Percentiles rank a stretch among this genome's conserved stretches.
Conservation (phyloP, 1,284 basidiomycete species). For the Cryptococcus sp. region DNA sequence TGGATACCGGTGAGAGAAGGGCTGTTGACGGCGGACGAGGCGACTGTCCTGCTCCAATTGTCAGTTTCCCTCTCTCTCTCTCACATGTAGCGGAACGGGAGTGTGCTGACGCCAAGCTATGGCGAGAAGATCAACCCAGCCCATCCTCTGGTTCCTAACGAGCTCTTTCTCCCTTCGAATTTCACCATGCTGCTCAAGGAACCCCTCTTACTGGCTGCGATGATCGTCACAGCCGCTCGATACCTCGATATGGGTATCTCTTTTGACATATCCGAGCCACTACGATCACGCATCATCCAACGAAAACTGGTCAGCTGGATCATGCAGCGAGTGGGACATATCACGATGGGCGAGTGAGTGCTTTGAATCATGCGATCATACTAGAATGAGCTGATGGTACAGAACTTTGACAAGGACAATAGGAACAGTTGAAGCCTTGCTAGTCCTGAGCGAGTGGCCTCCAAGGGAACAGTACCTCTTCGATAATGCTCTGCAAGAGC, state of each 20-base stretch:
- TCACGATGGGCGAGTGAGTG: conserved; percentile 19
- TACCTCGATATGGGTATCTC: conserved; percentile 15
- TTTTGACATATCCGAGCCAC: conserved; percentile 11
- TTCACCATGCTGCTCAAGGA: conserved; percentile 11
- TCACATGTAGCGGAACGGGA: not conserved
- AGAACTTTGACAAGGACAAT: conserved; percentile 15
- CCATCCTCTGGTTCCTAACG: conserved; percentile 11
- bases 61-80: not conserved
- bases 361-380: not conserved
- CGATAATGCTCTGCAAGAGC: conserved; percentile 6
- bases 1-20: conserved; percentile 21
- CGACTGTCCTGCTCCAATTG: conserved; percentile 8
- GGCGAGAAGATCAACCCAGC: conserved; percentile 13
- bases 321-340: conserved; percentile 10
- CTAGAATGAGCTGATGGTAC: not conserved
- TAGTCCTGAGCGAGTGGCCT: conserved; percentile 21
- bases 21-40: conserved; percentile 16
- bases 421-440: conserved; percentile 20
- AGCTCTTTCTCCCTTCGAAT: conserved; percentile 13
- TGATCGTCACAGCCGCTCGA: conserved; percentile 11
- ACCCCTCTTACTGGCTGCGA: conserved; percentile 12
- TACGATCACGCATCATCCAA: conserved; percentile 10
- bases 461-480: conserved; percentile 12
- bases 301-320: conserved; percentile 12
- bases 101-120: conserved; percentile 8